Conservation (phyloP, 805 yeast genomes). For the Schwanniomyces occidentalis region DNA sequence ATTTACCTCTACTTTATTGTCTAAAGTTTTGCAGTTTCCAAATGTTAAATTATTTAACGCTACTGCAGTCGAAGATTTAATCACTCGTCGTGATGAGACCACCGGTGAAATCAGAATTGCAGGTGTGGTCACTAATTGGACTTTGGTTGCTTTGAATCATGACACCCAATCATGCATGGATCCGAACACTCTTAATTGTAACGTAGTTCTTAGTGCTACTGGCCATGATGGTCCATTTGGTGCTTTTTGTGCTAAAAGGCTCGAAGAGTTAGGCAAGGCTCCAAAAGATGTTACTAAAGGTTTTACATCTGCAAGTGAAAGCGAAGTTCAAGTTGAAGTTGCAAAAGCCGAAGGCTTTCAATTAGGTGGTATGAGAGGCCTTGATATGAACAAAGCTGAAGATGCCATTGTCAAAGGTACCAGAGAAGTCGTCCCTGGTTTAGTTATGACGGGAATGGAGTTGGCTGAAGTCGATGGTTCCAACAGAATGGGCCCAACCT, state of each 20-base stretch:
- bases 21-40: slow-evolving; percentile 69
- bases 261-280: slow-evolving; percentile 36
- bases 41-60: slow-evolving; percentile 78
- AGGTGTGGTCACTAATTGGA: slow-evolving; percentile 85
- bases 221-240: slow-evolving; percentile 88
- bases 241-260: slow-evolving; percentile 73
- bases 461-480: slow-evolving; percentile 74
- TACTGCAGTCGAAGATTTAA: slow-evolving; percentile 77
- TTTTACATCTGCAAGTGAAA: slow-evolving; percentile 12
- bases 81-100: slow-evolving; percentile 61
- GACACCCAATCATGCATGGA: slow-evolving; percentile 81
- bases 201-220: slow-evolving; percentile 67
- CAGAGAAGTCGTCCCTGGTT: slow-evolving; percentile 63
- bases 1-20: slow-evolving; percentile 68
- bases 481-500: slow-evolving; percentile 84
- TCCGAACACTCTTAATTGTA: slow-evolving; percentile 71
- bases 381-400: slow-evolving; percentile 78
- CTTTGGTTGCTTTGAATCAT: slow-evolving; percentile 72
- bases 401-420: slow-evolving; percentile 72
- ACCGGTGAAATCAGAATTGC: slow-evolving; percentile 65
- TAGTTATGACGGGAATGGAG: slow-evolving; percentile 77
- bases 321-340: slow-evolving; percentile 3
- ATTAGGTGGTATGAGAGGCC: slow-evolving; percentile 72
- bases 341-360: slow-evolving; percentile 23
- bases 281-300: slow-evolving; percentile 45